Conservation (phyloP, 495 filamentous ascomycete species). For the Filosporella fistucella region DNA sequence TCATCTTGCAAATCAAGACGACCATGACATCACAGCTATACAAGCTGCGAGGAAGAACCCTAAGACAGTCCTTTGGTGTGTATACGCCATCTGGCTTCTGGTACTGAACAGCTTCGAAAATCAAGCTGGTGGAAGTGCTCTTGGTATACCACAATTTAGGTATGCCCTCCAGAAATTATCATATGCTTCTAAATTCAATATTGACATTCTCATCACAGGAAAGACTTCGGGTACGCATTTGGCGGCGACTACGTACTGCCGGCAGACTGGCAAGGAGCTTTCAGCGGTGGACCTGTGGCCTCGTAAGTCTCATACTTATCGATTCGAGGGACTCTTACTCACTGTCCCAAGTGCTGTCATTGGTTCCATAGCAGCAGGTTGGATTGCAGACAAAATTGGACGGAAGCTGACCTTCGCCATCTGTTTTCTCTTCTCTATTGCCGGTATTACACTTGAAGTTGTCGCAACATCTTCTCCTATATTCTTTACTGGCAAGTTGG, state of each 20-base stretch:
- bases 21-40: conserved; percentile 13
- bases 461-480: conserved; percentile 25
- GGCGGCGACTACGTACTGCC: conserved; percentile 25
- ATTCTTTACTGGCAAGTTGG: conserved; percentile 31
- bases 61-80: conserved; percentile 12
- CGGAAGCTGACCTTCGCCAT: conserved; percentile 4
- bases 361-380: conserved; percentile 13
- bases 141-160: conserved; percentile 30
- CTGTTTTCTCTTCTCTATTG: conserved; percentile 23
- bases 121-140: conserved; percentile 26
- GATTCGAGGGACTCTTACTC: background rate
- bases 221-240: conserved; percentile 28
- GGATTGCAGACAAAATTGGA: conserved; percentile 16
- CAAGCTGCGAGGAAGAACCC: conserved; percentile 16
- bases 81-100: conserved; percentile 24
- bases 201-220: too few relatives aligned
- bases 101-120: conserved; percentile 30
- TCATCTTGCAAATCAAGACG: conserved; percentile 15
- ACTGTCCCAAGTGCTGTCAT: conserved; percentile 3
- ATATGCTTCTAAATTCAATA: too few relatives aligned
- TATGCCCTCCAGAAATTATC: too few relatives aligned
- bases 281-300: conserved; percentile 24
- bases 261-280: conserved; percentile 29
- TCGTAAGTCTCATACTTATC: conserved; percentile 8
- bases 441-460: conserved; percentile 26